These are phyloP conservation scores for Solanum verrucosum DNA, from an alignment of 257 asterid genomes.

Conservation along the genomic window DNA sequence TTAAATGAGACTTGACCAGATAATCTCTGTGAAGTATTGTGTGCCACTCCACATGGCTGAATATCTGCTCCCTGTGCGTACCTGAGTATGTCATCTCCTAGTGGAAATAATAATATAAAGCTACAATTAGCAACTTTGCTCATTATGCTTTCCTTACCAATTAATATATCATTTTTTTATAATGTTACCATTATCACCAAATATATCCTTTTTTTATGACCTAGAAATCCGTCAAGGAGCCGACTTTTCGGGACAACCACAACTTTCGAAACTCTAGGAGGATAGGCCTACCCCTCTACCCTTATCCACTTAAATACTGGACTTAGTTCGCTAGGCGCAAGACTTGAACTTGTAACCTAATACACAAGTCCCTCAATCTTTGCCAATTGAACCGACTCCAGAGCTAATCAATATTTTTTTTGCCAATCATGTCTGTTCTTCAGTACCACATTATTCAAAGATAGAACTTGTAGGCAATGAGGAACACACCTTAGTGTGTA, in stretches of 20 bases:
- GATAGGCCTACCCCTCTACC: neutral
- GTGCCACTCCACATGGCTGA: neutral
- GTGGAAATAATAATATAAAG: neutral
- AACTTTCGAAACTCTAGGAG: neutral
- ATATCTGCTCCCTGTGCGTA: neutral
- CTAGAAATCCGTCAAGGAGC: neutral
- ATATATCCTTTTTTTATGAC: neutral
- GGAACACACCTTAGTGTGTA: neutral
- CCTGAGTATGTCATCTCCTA: neutral
- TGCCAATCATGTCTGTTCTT: neutral
- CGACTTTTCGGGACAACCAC: neutral
- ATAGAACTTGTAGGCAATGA: neutral
- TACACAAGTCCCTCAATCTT: neutral
- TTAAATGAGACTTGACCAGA: neutral
- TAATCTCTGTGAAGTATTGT: neutral
- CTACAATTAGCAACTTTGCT: neutral
- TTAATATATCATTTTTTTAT: no score
- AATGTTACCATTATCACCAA: neutral
- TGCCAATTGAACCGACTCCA: neutral
- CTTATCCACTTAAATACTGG: neutral
- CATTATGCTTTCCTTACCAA: neutral
- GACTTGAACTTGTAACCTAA: neutral
- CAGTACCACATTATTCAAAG: neutral
- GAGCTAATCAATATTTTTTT: neutral
- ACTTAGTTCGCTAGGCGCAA: neutral